Conservation (phyloP, 169 alveolate genomes). For the Theileria parva region DNA sequence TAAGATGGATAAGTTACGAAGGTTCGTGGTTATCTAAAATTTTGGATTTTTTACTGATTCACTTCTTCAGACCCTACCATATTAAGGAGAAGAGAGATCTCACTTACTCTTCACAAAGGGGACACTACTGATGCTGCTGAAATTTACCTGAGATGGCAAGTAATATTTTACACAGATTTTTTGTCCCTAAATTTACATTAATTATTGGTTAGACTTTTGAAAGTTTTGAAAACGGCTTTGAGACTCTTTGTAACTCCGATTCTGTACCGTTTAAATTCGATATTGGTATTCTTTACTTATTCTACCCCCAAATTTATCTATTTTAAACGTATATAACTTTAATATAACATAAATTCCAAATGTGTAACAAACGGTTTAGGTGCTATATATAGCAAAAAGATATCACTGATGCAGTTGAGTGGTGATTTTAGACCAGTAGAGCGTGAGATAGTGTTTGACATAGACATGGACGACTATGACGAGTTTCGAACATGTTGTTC, state of each 20-base stretch:
- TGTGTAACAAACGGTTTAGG: constrained; percentile 83
- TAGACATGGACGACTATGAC: constrained; percentile 98
- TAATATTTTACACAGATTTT: background rate
- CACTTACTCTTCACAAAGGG: constrained; percentile 51
- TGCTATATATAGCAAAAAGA: constrained; percentile 89
- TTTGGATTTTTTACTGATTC: background rate
- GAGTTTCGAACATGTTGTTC: constrained; percentile 97
- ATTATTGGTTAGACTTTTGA: constrained; percentile 35
- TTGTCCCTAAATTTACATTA: background rate
- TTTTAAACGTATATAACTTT: background rate
- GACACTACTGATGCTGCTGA: constrained; percentile 28
- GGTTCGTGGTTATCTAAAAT: constrained; percentile 27
- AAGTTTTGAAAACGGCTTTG: constrained; percentile 26
- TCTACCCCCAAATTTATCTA: background rate
- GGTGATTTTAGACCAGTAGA: constrained; percentile 73
- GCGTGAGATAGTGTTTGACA: constrained; percentile 95
- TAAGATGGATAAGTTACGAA: constrained; percentile 64
- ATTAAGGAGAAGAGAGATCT: constrained; percentile 55
- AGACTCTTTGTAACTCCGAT: constrained; percentile 37
- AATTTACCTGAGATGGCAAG: constrained; percentile 57
- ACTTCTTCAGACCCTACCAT: constrained; percentile 22
- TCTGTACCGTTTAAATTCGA: constrained; percentile 63
- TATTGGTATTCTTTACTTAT: constrained; percentile 39
- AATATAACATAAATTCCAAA: background rate
- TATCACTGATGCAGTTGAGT: constrained; percentile 75